Percentiles rank a stretch among this genome's conserved stretches.
These are phyloP conservation scores for Phytophthora rubi DNA, from an alignment of 352 stramenopile genomes.

Conservation along the genomic window DNA sequence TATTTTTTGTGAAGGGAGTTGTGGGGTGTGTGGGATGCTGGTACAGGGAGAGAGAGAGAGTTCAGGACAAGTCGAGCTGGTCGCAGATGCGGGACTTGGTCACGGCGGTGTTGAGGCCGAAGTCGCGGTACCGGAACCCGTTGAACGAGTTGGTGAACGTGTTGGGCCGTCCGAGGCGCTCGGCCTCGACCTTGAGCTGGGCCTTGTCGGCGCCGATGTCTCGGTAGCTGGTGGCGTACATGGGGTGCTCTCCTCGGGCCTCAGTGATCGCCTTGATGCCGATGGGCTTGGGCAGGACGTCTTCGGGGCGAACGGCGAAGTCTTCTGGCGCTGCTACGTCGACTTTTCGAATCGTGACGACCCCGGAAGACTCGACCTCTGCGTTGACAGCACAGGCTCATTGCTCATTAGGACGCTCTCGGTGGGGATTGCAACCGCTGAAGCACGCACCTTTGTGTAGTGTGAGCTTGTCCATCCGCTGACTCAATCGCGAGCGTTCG, in stretches of 20 bases:
- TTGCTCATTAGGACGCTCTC: conserved; percentile 5
- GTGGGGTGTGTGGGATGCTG: background rate
- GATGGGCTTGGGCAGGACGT: conserved; percentile 55
- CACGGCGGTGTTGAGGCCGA: conserved; percentile 80
- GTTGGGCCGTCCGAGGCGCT: conserved; percentile 69
- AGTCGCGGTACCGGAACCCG: conserved; percentile 85
- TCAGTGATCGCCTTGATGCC: conserved; percentile 72
- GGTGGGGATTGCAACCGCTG: background rate
- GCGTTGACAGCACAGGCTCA: conserved; percentile 2
- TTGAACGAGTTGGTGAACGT: conserved; percentile 88
- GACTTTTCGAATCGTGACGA: conserved; percentile 59
- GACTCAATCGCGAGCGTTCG: conserved; percentile 65
- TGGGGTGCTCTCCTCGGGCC: conserved; percentile 61
- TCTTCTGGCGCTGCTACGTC: conserved; percentile 65
- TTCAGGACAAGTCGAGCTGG: conserved; percentile 69
- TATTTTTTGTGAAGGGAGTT: background rate
- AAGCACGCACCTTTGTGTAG: conserved; percentile 61
- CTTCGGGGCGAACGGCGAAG: conserved; percentile 54
- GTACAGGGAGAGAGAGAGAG: background rate
- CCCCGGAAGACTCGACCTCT: conserved; percentile 66
- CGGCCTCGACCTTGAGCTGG: conserved; percentile 73
- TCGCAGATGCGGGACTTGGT: conserved; percentile 85
- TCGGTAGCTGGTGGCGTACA: conserved; percentile 79
- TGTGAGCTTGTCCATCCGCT: conserved; percentile 79
- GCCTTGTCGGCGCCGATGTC: conserved; percentile 80